Conservation (phyloP, 78 protist genomes). For the Mastigamoeba balamuthi region DNA sequence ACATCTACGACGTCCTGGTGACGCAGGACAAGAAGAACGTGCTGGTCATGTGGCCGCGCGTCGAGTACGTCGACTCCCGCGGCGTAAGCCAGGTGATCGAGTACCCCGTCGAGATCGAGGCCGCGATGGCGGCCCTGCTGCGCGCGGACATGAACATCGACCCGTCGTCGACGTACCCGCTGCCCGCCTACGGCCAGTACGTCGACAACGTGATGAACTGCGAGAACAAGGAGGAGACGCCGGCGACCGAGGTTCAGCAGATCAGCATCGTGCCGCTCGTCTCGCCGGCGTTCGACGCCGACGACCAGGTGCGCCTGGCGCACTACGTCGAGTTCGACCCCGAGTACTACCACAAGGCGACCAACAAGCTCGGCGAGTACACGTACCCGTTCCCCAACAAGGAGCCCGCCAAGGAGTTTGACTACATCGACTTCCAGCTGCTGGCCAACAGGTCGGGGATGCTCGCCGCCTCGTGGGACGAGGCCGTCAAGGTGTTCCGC, state of each 20-base stretch:
- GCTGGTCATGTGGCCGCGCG: neutral
- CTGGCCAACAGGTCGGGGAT: no score
- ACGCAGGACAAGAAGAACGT: neutral
- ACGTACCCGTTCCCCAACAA: neutral
- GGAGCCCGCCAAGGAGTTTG: neutral
- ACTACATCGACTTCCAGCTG: neutral
- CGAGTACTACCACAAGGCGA: neutral
- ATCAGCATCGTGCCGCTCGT: neutral
- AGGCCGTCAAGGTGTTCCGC: neutral
- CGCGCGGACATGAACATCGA: neutral
- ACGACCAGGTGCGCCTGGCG: neutral
- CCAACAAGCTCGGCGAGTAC: neutral
- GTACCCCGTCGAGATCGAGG: neutral
- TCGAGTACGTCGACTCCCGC: neutral
- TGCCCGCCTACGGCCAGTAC: neutral
- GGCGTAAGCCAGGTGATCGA: neutral
- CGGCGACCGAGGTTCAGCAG: neutral
- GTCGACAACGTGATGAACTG: neutral
- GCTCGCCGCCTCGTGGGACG: neutral
- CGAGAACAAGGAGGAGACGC: neutral
- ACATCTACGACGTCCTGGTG: neutral
- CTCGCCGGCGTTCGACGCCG: neutral
- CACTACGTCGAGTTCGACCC: neutral
- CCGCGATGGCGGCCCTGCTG: neutral
- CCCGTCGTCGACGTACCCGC: neutral